Conservation (phyloP, 352 stramenopile genomes). For the Pythium aristosporum region DNA sequence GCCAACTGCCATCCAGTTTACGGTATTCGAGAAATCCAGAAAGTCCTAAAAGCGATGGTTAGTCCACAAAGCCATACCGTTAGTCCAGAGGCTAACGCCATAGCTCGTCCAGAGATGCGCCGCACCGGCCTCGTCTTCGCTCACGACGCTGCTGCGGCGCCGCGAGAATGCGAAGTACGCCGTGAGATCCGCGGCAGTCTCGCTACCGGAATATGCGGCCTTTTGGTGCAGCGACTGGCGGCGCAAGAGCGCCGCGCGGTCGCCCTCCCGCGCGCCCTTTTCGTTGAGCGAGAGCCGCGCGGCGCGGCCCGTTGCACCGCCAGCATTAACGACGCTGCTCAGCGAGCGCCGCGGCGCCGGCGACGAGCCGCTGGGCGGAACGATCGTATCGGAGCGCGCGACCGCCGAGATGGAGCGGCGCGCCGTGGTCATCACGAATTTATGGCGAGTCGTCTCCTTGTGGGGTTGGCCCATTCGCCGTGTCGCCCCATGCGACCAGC, state of each 20-base stretch:
- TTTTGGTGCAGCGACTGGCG: slow-evolving; percentile 19
- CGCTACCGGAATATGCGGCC: slow-evolving; percentile 3
- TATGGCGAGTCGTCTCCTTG: no score
- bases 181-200: slow-evolving; percentile 43
- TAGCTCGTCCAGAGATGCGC: background rate
- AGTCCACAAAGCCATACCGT: background rate
- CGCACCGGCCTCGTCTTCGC: slow-evolving; percentile 38
- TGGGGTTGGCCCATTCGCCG: background rate
- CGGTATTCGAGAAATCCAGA: slow-evolving; percentile 72
- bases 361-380: background rate
- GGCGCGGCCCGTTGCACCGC: no score
- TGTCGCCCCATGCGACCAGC: no score
- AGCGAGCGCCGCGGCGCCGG: slow-evolving; percentile 7
- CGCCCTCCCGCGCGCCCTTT: background rate
- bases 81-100: background rate
- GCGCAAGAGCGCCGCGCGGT: slow-evolving; percentile 2
- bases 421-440: background rate
- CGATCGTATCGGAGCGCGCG: background rate
- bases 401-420: slow-evolving; percentile 20
- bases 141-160: slow-evolving; percentile 40
- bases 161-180: slow-evolving; percentile 64
- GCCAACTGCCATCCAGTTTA: slow-evolving; percentile 70
- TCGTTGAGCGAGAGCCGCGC: slow-evolving; percentile 18
- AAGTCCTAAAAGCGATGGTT: slow-evolving; percentile 17
- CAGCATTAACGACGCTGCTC: background rate